Evolutionary conservation across 345 rosid genomes (phyloP).

Genomic region (Syzygium aqueum): DNA sequence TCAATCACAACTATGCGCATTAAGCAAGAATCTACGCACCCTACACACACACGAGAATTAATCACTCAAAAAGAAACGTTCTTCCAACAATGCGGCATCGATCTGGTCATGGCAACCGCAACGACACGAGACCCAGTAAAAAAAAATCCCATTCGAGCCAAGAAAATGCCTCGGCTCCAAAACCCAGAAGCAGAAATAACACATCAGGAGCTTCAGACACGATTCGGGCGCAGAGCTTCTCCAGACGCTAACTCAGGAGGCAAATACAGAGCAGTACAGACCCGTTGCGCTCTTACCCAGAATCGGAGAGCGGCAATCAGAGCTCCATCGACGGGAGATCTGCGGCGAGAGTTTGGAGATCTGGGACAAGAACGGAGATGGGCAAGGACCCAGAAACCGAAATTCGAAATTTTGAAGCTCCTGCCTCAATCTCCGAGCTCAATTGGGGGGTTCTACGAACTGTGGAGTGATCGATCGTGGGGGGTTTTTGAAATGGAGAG

Average conservation of each 20-base stretch:
- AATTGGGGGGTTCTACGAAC: background rate
- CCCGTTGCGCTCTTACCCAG: background rate
- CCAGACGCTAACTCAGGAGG: background rate
- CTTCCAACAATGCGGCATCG: background rate
- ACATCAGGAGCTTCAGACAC: background rate
- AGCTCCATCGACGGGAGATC: background rate
- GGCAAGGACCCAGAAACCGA: background rate
- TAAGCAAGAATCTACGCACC: background rate
- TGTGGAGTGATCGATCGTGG: background rate
- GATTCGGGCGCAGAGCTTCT: background rate
- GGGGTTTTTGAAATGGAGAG: background rate
- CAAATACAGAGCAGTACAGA: background rate
- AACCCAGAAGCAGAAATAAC: background rate
- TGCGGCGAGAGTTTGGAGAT: background rate
- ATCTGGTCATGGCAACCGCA: background rate
- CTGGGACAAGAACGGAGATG: background rate
- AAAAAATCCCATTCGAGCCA: background rate
- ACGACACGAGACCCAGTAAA: background rate
- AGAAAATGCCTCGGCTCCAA: background rate
- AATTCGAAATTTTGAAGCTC: background rate
- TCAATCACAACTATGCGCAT: background rate
- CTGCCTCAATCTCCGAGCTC: background rate
- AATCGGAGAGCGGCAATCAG: background rate
- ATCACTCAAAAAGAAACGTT: background rate
- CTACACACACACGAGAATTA: background rate